These are phyloP conservation scores for Solanum megistacrolobum DNA, from an alignment of 257 asterid genomes.

Conservation along the genomic window DNA sequence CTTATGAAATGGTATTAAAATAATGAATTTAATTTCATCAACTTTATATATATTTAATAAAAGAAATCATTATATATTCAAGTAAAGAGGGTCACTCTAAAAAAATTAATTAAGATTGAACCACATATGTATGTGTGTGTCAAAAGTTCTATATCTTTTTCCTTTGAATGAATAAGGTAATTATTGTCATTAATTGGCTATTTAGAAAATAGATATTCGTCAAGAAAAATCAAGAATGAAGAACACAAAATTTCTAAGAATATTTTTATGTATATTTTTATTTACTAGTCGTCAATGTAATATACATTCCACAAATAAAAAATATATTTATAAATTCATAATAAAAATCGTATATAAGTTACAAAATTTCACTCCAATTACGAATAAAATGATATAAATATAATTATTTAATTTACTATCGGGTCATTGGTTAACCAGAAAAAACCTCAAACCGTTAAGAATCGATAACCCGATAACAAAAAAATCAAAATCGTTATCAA, in stretches of 20 bases:
- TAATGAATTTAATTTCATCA: not conserved
- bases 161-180: not conserved
- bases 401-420: too few relatives aligned
- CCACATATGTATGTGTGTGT: not conserved
- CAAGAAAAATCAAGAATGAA: not conserved
- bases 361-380: not conserved
- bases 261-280: not conserved
- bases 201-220: not conserved
- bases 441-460: too few relatives aligned
- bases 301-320: not conserved
- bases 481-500: too few relatives aligned
- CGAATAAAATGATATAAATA: too few relatives aligned
- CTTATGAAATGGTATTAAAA: not conserved
- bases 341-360: too few relatives aligned
- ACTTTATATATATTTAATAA: not conserved
- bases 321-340: not conserved
- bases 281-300: not conserved
- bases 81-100: not conserved
- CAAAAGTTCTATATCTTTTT: constrained; percentile 1
- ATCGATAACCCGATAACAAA: too few relatives aligned
- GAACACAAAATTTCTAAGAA: not conserved
- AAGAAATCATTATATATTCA: not conserved
- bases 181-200: not conserved
- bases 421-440: too few relatives aligned
- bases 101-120: not conserved